Percentiles rank a stretch among this genome's conserved stretches.
These are phyloP conservation scores for Letharia columbiana DNA, from an alignment of 495 filamentous ascomycete species.

Conservation along the genomic window DNA sequence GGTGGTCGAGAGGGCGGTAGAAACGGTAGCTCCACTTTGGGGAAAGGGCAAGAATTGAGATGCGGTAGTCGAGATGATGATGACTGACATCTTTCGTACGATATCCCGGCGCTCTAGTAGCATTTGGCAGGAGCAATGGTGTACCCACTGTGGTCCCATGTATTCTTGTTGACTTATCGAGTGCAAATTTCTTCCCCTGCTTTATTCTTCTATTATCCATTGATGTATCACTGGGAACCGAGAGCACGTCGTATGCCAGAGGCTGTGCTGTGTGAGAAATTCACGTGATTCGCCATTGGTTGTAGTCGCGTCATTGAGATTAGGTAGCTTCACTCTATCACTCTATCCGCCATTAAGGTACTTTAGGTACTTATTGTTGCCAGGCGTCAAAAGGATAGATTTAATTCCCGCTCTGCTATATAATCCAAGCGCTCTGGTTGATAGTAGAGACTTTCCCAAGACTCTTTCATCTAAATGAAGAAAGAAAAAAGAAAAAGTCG, in stretches of 20 bases:
- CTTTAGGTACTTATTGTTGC: neutral
- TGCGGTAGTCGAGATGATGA: neutral
- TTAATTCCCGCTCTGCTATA: neutral
- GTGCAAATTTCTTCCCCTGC: too few relatives aligned
- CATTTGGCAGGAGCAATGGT: neutral
- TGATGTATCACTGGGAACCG: neutral
- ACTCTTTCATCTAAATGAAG: too few relatives aligned
- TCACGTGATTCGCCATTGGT: neutral
- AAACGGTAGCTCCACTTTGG: conserved; percentile 77
- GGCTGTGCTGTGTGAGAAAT: too few relatives aligned
- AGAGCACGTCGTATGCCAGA: neutral
- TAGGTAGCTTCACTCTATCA: neutral
- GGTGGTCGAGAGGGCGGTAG: conserved; percentile 86
- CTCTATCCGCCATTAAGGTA: too few relatives aligned
- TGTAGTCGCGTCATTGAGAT: neutral
- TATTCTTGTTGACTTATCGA: too few relatives aligned
- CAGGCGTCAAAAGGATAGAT: neutral
- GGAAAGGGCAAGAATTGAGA: conserved; percentile 25
- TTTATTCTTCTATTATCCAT: neutral
- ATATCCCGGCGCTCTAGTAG: neutral
- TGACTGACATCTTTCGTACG: neutral
- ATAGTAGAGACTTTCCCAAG: too few relatives aligned
- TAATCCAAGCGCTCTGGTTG: neutral
- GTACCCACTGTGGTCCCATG: neutral
- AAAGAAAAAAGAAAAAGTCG: too few relatives aligned